Evolutionary conservation across 495 filamentous ascomycete genomes (phyloP), one percentile per base, ranked within the genome.

Genomic region (Hyaloscypha hepaticicola): DNA sequence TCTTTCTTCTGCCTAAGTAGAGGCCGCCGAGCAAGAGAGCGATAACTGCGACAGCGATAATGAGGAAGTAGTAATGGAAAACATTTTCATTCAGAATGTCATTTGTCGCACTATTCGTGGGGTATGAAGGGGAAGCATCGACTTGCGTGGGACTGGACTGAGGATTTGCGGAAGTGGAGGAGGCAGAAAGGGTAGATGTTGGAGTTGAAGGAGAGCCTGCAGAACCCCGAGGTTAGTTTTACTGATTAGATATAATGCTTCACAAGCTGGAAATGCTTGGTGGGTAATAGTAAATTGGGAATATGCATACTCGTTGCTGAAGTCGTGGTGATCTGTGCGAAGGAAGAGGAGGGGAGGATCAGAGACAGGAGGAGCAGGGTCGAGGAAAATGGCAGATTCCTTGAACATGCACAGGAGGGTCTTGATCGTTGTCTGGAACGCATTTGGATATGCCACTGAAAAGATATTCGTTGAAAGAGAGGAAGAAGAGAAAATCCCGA

Each of bases 51-150:
- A 49, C 53, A 1, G 63, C 61, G 5, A 68, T 56, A 12, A 70
- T 65, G 34, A 70, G 58, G 60, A 70, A 77, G 60, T 76, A 77
- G 64, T 72, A 77, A 58, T 76, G 72, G 58, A 75, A 70, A 28
- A 72, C 68, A 25, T 69, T 65, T 16, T 27, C 56, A 57, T 67
- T 58, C 9, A 41, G n/a, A 16, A 65, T 55, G n/a, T 22, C 21
- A 16, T 50, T 57, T 31, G 5, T 6, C 53, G 60, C 38, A 28
- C 2, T 33, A 29, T 48, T 16, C 31, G 38, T n/a, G 22, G 56
- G 31, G 57, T 41, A 21, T 52, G 66, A 21, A 38, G 53, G 29
- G 26, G 61, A 55, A 48, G 58, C 60, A 60, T 41, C n/a, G 5
- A 61, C 50, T 28, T 60, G 41, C 8, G 59, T 64, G 25, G 33